Evolutionary conservation across 1,284 basidiomycete genomes (phyloP).

Genomic region (Malassezia yamatoensis): DNA sequence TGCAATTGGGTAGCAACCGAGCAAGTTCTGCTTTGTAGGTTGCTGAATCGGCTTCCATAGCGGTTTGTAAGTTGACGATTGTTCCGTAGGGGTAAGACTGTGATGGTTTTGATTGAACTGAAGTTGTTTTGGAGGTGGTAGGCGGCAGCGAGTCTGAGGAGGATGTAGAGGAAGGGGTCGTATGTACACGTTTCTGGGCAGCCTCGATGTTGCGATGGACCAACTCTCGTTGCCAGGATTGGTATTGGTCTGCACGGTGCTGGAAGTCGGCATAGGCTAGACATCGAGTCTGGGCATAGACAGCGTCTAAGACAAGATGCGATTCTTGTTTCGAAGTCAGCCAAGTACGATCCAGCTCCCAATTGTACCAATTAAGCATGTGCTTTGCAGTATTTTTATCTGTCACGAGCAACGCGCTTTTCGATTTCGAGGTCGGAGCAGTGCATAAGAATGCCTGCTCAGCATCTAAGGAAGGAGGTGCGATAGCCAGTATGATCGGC

Average conservation of each 20-base stretch:
- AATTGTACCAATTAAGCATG: neutral
- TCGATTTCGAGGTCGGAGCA: no score
- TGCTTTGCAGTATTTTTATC: neutral
- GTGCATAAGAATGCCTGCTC: no score
- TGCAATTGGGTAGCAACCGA: neutral
- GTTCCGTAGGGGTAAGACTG: neutral
- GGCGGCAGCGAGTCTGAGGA: neutral
- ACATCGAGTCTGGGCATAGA: neutral
- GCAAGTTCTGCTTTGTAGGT: slow-evolving; percentile 7
- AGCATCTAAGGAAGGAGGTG: no score
- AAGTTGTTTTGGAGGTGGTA: neutral
- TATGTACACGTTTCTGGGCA: neutral
- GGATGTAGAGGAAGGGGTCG: neutral
- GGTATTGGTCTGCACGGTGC: slow-evolving; percentile 1
- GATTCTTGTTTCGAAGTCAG: neutral
- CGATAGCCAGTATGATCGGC: no score
- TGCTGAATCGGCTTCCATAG: neutral
- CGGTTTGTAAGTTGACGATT: neutral
- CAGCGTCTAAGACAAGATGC: neutral
- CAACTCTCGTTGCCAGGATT: slow-evolving; percentile 7
- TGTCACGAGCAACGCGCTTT: slow-evolving; percentile 4
- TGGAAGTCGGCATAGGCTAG: neutral
- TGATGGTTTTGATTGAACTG: neutral
- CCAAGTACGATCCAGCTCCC: neutral
- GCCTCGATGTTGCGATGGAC: slow-evolving; percentile 1